Percentiles rank a stretch among this genome's conserved stretches.
These are phyloP conservation scores for Apiospora sp. DNA, from an alignment of 2,329 filamentous ascomycete genomes.

Conservation along the genomic window DNA sequence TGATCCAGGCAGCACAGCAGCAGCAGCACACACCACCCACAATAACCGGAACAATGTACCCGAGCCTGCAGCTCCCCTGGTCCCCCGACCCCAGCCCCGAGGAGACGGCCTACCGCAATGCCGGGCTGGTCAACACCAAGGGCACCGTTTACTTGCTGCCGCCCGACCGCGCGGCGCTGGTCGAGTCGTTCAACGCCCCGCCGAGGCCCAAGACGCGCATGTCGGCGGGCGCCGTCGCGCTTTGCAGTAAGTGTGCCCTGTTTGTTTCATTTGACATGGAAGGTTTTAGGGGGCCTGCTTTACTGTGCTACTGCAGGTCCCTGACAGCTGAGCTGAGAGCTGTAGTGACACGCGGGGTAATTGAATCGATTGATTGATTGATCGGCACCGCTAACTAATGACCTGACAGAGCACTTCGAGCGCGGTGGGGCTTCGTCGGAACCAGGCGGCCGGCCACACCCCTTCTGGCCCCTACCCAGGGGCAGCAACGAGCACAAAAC, in stretches of 20 bases:
- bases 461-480: constrained; percentile 16
- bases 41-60: not conserved
- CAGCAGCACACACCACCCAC: too few relatives aligned
- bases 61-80: constrained; percentile 6
- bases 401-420: constrained; percentile 8
- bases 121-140: not conserved
- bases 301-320: not conserved
- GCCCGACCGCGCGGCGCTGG: constrained; percentile 9
- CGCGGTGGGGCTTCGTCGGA: constrained; percentile 19
- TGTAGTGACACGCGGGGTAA: not conserved
- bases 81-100: not conserved
- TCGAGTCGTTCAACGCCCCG: constrained; percentile 17
- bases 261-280: not conserved
- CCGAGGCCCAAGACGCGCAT: constrained; percentile 22
- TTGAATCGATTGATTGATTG: too few relatives aligned
- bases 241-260: not conserved
- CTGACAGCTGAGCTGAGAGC: not conserved
- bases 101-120: not conserved
- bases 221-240: constrained; percentile 13
- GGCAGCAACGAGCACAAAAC: constrained; percentile 21
- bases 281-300: not conserved
- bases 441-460: constrained; percentile 2
- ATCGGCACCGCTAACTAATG: not conserved
- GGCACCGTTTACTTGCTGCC: constrained; percentile 22
- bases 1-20: not conserved